Conservation (phyloP, 345 rosid genomes). For the Citropsis articulata region DNA sequence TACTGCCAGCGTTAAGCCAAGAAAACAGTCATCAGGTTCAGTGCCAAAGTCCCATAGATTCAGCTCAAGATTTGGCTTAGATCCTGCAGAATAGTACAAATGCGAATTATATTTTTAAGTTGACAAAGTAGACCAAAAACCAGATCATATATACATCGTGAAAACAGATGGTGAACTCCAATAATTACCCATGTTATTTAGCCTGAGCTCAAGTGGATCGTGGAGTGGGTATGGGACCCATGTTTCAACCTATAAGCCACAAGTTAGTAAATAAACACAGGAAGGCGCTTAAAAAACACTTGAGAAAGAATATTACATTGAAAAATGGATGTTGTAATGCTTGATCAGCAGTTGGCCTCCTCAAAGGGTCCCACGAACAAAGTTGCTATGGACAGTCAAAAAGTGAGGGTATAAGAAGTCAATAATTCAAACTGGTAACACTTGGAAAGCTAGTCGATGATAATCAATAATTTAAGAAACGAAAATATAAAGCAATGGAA, state of each 20-base stretch:
- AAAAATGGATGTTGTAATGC: constrained; percentile 89
- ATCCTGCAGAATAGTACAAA: constrained; percentile 35
- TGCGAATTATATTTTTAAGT: constrained; percentile 7
- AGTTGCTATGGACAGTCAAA: constrained; percentile 47
- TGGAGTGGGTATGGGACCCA: constrained; percentile 62
- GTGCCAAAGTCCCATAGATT: constrained; percentile 86
- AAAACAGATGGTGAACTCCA: constrained; percentile 4
- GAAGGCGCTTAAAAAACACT: constrained; percentile 11
- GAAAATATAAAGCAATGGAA: neutral
- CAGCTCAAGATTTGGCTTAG: constrained; percentile 88
- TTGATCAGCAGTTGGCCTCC: constrained; percentile 91
- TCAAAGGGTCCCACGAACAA: constrained; percentile 87
- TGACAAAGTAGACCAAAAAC: neutral
- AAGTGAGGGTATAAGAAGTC: constrained; percentile 6
- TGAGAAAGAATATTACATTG: constrained; percentile 46
- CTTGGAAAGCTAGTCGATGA: neutral
- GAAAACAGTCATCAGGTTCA: constrained; percentile 84
- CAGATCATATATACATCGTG: neutral
- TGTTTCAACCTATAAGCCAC: constrained; percentile 44
- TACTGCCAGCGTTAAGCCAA: constrained; percentile 86
- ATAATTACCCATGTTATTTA: constrained; percentile 61
- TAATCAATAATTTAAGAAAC: neutral
- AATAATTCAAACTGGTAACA: neutral
- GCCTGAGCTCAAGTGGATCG: constrained; percentile 76
- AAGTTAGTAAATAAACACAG: constrained; percentile 21